These are phyloP conservation scores for Colletotrichum destructivum DNA, from an alignment of 2,329 filamentous ascomycete genomes.

Conservation along the genomic window DNA sequence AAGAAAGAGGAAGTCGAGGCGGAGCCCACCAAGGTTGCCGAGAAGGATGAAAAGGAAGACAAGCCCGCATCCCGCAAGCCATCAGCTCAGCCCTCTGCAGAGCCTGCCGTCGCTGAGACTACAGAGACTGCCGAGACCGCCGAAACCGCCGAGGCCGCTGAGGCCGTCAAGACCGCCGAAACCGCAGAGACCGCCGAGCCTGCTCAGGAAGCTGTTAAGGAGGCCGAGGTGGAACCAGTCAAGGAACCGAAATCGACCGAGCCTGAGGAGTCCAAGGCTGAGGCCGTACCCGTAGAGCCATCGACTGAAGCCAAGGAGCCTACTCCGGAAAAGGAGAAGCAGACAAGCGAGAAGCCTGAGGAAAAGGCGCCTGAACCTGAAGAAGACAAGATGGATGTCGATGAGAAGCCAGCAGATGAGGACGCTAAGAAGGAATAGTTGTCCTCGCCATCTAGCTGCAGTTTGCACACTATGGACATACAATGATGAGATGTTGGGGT, in stretches of 20 bases:
- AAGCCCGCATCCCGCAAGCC: conserved; percentile 41
- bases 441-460: background rate
- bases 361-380: conserved; percentile 40
- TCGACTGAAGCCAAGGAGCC: conserved; percentile 26
- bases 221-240: conserved; percentile 36
- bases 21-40: conserved; percentile 50
- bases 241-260: conserved; percentile 28
- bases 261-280: conserved; percentile 21
- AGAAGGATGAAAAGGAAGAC: conserved; percentile 44
- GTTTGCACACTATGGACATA: background rate
- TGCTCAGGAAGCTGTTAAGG: conserved; percentile 20
- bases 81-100: conserved; percentile 19
- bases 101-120: conserved; percentile 42
- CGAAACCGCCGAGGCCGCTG: conserved; percentile 44
- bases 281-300: conserved; percentile 43
- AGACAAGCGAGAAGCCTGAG: conserved; percentile 40
- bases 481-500: conserved; percentile 29
- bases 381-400: conserved; percentile 45
- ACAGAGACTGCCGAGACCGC: conserved; percentile 42
- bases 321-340: conserved; percentile 41
- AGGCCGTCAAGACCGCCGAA: conserved; percentile 44
- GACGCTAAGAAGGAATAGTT: conserved; percentile 27
- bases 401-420: conserved; percentile 39
- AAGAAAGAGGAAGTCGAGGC: conserved; percentile 58
- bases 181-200: conserved; percentile 41